phyloP scores from a whole-genome alignment of 768 basidiomycete species.

The Cystobasidium ongulense region DNA sequence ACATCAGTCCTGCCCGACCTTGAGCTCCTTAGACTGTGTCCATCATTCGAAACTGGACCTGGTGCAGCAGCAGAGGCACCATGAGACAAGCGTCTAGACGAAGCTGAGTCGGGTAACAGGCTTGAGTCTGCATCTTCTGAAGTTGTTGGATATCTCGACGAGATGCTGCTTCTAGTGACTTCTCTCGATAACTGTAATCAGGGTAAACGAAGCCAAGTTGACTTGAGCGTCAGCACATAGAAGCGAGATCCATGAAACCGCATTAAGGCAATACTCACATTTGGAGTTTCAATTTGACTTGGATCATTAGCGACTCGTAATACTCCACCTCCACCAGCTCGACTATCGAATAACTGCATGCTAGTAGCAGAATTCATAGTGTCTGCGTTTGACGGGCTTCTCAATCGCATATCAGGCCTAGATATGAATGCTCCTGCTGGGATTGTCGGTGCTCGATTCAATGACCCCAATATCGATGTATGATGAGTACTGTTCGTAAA shows the following conservation, averaged over 20 bases:
- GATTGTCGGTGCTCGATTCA: not conserved
- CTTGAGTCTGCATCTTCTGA: not conserved
- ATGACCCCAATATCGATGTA: not conserved
- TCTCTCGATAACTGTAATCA: slow-evolving; percentile 18
- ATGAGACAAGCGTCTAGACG: not conserved
- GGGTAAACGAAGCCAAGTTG: too few species aligned
- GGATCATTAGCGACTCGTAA: slow-evolving; percentile 22
- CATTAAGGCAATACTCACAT: not conserved
- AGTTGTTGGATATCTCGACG: not conserved
- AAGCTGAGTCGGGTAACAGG: not conserved
- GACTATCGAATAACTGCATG: slow-evolving; percentile 22
- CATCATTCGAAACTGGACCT: not conserved
- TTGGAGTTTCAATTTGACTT: slow-evolving; percentile 4
- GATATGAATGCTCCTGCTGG: not conserved
- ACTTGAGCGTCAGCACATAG: not conserved
- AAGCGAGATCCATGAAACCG: too few species aligned
- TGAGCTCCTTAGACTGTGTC: not conserved
- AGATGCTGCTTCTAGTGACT: not conserved
- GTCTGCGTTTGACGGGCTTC: not conserved
- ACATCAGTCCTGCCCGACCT: not conserved
- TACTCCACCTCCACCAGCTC: not conserved
- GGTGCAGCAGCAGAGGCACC: not conserved
- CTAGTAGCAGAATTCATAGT: slow-evolving; percentile 21
- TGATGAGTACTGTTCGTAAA: too few species aligned
- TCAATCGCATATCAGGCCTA: not conserved